Conservation (phyloP, 129 eudicot species). For the Gnaphalium uliginosum region DNA sequence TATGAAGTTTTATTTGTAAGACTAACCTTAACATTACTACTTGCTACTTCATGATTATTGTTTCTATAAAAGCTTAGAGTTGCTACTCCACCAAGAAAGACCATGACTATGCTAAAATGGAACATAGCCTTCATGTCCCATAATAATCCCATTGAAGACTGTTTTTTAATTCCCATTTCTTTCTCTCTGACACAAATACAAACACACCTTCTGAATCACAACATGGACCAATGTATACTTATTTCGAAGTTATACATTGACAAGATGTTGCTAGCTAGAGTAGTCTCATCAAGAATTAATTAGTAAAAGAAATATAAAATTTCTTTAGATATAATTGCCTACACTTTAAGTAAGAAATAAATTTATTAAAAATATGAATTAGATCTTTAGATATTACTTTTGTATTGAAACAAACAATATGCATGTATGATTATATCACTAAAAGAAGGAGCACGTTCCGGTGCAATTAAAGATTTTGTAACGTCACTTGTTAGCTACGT, state of each 20-base stretch:
- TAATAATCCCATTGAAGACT: background rate
- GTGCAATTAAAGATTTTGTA: background rate
- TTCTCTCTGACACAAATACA: background rate
- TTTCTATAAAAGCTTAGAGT: background rate
- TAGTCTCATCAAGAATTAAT: background rate
- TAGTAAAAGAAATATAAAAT: background rate
- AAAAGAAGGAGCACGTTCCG: slow-evolving; percentile 4
- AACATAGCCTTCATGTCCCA: slow-evolving; percentile 7
- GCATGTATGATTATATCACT: background rate
- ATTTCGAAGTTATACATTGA: background rate
- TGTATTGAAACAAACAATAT: no score
- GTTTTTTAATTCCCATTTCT: background rate
- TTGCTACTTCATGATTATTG: background rate
- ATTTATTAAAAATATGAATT: background rate
- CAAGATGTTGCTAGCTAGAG: background rate
- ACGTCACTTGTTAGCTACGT: background rate
- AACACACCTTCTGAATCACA: background rate
- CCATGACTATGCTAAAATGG: slow-evolving; percentile 1
- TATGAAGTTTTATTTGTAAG: background rate
- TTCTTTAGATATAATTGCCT: no score
- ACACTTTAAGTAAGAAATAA: background rate
- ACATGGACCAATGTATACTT: no score
- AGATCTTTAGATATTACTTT: no score
- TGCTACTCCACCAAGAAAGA: background rate
- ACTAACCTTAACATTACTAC: background rate